Evolutionary conservation across 2,329 filamentous ascomycete genomes (phyloP), one percentile per base, ranked within the genome.

Genomic region (Hymenoscyphus scutula): DNA sequence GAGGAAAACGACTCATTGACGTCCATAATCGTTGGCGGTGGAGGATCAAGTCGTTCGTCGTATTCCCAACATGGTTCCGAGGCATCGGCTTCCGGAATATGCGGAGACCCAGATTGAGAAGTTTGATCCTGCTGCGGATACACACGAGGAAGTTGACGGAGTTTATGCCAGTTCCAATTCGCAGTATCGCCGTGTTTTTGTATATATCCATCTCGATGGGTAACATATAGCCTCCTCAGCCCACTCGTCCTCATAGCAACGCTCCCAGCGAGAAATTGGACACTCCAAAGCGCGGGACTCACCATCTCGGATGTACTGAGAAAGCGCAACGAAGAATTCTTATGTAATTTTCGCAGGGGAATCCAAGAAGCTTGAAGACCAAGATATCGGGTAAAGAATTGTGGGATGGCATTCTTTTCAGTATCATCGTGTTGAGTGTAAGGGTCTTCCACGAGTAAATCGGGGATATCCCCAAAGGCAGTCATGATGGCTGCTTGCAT

Each of bases 271-370:
- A 94, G 80, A 65, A 93, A 93, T 10, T 84, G 80, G 2, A 87
- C 84, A 58, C 87, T 85, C 90, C 90, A 94, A 2, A 87, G 75
- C 1, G 86, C 83, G 0, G 89, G 85, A 0, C 88, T 92, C 41
- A 89, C 76, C 85, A 93, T 89, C 73, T 93, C 90, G 1, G 85
- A 79, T 1, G 85, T 86, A 5, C 83, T 84, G 11, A 93, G 79
- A 68, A 92, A 92, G 1, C 86, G 84, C 6, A 94, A 80, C 29
- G 86, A 83, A 0, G 88, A 87, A 62, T 91, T 88, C 71, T 89
- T 91, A 72, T 90, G 85, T 2, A 91, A 78, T 73, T 93, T 93
- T 58, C 90, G 84, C 19, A 94, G 78, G 5, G 90, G 90, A n/a
- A 93, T 82, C 82, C 89, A 91, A 0, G 84, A 76, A 53, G 89